phyloP scores from a whole-genome alignment of 1,139 yeast genomes.

The Petasospora rhodanensis region DNA sequence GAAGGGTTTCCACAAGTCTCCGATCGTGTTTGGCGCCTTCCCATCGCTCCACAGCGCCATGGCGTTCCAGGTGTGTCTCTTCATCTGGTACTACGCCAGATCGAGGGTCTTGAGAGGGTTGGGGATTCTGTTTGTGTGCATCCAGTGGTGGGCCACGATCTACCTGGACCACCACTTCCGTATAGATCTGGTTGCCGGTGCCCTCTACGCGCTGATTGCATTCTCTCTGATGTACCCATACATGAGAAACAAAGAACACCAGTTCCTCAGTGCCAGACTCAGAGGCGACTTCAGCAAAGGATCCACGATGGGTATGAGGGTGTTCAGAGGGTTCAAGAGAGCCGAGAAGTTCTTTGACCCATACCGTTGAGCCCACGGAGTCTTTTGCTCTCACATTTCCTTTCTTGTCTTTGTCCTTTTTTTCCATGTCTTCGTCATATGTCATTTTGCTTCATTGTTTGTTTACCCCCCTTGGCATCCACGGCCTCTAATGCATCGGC shows the following conservation, averaged over 20 bases:
- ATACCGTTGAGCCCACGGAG: slow-evolving; percentile 13
- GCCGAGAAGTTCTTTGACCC: slow-evolving; percentile 52
- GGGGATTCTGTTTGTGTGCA: slow-evolving; percentile 37
- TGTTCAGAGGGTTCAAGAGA: slow-evolving; percentile 39
- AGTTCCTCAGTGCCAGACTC: slow-evolving; percentile 19
- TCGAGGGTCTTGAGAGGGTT: slow-evolving; percentile 33
- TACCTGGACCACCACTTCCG: slow-evolving; percentile 72
- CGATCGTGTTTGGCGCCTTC: slow-evolving; percentile 68
- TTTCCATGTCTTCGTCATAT: neutral
- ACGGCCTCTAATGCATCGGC: too few relatives aligned
- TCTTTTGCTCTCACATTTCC: neutral
- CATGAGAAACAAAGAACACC: slow-evolving; percentile 9
- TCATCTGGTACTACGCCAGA: slow-evolving; percentile 38
- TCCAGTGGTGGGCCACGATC: slow-evolving; percentile 76
- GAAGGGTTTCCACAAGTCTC: slow-evolving; percentile 60
- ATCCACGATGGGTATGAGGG: slow-evolving; percentile 57
- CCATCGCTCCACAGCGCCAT: slow-evolving; percentile 66
- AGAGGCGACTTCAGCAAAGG: slow-evolving; percentile 33
- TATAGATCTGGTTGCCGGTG: slow-evolving; percentile 52
- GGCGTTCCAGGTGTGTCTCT: slow-evolving; percentile 50
- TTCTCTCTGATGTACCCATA: slow-evolving; percentile 36
- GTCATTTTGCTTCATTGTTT: too few relatives aligned
- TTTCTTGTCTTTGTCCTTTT: neutral
- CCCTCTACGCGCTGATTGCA: slow-evolving; percentile 43
- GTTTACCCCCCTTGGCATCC: too few relatives aligned